Percentiles rank a stretch among this genome's conserved stretches.
These are phyloP conservation scores for Ogataea kodamae DNA, from an alignment of 805 yeast genomes.

Conservation along the genomic window DNA sequence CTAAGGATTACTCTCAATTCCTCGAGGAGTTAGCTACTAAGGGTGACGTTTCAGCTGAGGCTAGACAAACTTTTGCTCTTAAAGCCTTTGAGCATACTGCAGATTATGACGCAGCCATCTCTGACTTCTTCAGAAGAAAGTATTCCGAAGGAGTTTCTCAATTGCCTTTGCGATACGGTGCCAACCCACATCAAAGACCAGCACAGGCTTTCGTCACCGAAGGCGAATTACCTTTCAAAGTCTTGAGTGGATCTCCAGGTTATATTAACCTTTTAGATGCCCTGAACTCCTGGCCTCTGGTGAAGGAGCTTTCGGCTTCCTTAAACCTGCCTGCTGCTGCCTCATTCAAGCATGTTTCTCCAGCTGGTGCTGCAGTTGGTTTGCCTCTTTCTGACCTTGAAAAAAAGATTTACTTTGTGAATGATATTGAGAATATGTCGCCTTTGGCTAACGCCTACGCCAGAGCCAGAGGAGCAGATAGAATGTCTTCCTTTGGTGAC, in stretches of 20 bases:
- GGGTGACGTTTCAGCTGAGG: conserved; percentile 68
- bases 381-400: conserved; percentile 86
- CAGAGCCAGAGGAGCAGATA: conserved; percentile 99
- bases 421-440: conserved; percentile 89
- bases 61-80: conserved; percentile 82
- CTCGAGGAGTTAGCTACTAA: conserved; percentile 64
- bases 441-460: conserved; percentile 98
- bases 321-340: conserved; percentile 98
- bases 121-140: conserved; percentile 96
- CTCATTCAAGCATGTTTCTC: conserved; percentile 97
- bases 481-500: conserved; percentile 99
- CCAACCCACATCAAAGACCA: conserved; percentile 98
- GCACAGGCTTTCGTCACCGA: conserved; percentile 91
- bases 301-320: conserved; percentile 91
- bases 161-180: conserved; percentile 95
- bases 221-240: conserved; percentile 92
- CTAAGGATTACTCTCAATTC: conserved; percentile 85
- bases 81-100: conserved; percentile 99
- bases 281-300: conserved; percentile 97
- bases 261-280: conserved; percentile 96
- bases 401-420: conserved; percentile 92
- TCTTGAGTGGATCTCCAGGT: conserved; percentile 92
- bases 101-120: conserved; percentile 91
- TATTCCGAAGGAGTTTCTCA: conserved; percentile 88
- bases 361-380: conserved; percentile 99